These are phyloP conservation scores for Solanum pennellii DNA, from an alignment of 257 asterid species.

Conservation along the genomic window DNA sequence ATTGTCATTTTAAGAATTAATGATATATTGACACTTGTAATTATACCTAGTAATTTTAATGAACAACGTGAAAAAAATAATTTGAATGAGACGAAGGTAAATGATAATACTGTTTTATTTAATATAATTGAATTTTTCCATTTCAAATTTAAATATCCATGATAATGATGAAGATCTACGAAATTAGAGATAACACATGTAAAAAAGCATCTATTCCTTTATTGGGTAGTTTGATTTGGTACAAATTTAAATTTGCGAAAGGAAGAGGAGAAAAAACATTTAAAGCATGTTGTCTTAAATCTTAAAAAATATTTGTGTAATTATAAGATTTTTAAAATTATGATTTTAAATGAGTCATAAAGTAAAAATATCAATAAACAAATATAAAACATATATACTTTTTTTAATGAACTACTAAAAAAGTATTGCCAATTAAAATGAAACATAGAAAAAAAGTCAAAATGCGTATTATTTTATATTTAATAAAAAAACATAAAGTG, in stretches of 20 bases:
- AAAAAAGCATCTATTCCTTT: background rate
- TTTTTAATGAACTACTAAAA: background rate
- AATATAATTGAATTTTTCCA: background rate
- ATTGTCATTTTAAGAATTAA: background rate
- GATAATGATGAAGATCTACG: background rate
- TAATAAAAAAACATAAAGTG: background rate
- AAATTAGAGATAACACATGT: background rate
- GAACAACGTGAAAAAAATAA: no score
- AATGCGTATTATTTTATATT: background rate
- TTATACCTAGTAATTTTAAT: background rate
- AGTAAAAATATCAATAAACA: background rate
- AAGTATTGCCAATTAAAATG: background rate
- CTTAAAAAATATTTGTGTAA: background rate
- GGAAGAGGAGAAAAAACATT: background rate
- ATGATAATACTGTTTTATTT: background rate
- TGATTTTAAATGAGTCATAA: background rate
- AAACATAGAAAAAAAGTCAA: background rate
- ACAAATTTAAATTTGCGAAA: background rate
- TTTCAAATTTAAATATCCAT: background rate
- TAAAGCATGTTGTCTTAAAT: background rate
- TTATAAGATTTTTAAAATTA: background rate
- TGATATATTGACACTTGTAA: background rate
- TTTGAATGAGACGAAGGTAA: background rate
- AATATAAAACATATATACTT: background rate
- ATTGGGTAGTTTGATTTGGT: background rate